A percentile compares a stretch with the other conserved stretches of the same genome.
These are phyloP conservation scores for Metschnikowia noctiluminum DNA, from an alignment of 805 yeast genomes.

Conservation along the genomic window DNA sequence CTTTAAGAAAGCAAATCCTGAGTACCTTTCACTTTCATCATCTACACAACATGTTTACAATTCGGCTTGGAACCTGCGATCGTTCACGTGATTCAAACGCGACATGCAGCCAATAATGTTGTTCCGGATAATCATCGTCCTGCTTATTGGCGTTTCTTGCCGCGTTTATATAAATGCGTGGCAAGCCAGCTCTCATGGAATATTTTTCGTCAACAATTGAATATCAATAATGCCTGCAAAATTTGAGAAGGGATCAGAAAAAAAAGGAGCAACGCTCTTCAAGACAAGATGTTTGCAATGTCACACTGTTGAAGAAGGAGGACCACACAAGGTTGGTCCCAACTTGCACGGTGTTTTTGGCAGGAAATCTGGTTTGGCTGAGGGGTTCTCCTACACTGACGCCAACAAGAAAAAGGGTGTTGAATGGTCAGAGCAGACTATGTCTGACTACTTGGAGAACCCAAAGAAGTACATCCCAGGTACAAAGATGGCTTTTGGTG, in stretches of 20 bases:
- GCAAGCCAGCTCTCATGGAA: conserved; percentile 1
- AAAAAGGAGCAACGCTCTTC: conserved; percentile 96
- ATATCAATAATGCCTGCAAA: conserved; percentile 39
- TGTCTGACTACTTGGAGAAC: conserved; percentile 95
- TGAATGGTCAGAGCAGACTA: conserved; percentile 78
- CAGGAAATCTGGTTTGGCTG: conserved; percentile 88
- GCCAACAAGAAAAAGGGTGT: conserved; percentile 98
- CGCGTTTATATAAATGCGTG: conserved; percentile 12
- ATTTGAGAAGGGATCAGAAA: conserved; percentile 44
- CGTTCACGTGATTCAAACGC: conserved; percentile 5
- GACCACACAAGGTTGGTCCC: conserved; percentile 99
- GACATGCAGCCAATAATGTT: conserved; percentile 13
- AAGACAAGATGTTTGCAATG: conserved; percentile 99
- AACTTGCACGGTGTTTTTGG: conserved; percentile 94
- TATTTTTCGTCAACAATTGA: neutral
- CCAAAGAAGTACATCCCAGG: conserved; percentile 99
- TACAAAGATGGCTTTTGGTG: conserved; percentile 99
- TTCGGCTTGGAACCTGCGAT: neutral
- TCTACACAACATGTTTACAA: too few relatives aligned
- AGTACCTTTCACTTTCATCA: too few relatives aligned
- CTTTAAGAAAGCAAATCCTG: too few relatives aligned
- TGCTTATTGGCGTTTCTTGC: conserved; percentile 15
- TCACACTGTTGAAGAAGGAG: conserved; percentile 95
- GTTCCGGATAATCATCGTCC: conserved; percentile 16
- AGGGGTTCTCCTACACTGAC: conserved; percentile 94